These are phyloP conservation scores for Scheffersomyces coipomensis DNA, from an alignment of 805 yeast genomes.

Conservation along the genomic window DNA sequence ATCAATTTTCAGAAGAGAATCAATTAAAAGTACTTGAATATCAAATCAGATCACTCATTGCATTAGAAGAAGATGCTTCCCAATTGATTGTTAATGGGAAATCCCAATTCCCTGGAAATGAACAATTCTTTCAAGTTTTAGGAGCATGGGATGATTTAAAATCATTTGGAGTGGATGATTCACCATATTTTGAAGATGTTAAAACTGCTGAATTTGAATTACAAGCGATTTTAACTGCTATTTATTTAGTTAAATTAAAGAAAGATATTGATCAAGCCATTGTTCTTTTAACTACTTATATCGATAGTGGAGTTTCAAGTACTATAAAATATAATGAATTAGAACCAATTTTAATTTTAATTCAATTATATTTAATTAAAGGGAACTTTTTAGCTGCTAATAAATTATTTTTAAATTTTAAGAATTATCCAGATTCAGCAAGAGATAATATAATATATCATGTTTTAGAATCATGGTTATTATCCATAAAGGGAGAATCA, in stretches of 20 bases:
- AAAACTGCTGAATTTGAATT: conserved; percentile 32
- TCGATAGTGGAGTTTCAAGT: conserved; percentile 14
- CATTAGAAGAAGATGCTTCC: conserved; percentile 38
- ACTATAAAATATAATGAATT: conserved; percentile 28
- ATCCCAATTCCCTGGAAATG: conserved; percentile 30
- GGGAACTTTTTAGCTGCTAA: conserved; percentile 34
- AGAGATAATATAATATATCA: conserved; percentile 74
- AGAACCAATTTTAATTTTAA: conserved; percentile 40
- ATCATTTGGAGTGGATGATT: conserved; percentile 42
- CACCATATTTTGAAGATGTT: conserved; percentile 42
- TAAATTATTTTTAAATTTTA: conserved; percentile 29
- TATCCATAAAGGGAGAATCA: conserved; percentile 36
- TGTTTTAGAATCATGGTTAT: conserved; percentile 71
- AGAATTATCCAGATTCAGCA: conserved; percentile 30
- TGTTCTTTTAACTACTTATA: conserved; percentile 24
- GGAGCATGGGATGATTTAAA: conserved; percentile 44
- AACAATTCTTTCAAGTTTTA: conserved; percentile 33
- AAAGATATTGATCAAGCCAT: conserved; percentile 39
- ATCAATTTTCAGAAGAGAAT: conserved; percentile 35
- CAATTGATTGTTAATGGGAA: conserved; percentile 35
- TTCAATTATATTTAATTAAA: conserved; percentile 37
- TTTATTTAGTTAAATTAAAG: conserved; percentile 34
- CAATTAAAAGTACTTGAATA: conserved; percentile 39
- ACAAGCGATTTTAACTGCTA: conserved; percentile 40
- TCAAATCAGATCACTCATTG: conserved; percentile 39